phyloP scores from a whole-genome alignment of 148 eudicot species.

The Simmondsia chinensis region DNA sequence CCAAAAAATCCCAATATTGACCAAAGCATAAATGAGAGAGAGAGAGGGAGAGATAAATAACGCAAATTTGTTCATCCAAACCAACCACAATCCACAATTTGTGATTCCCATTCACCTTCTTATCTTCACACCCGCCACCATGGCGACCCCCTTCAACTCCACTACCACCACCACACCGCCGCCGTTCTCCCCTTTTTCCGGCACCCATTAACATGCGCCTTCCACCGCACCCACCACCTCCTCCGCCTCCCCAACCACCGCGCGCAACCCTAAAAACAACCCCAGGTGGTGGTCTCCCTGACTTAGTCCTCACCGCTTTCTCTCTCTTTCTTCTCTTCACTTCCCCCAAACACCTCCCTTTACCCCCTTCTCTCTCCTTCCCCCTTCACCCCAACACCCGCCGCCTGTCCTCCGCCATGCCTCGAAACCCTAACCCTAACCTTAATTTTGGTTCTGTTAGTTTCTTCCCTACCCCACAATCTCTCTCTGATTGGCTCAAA shows the following conservation, averaged over 20 bases:
- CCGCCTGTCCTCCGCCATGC: conserved; percentile 23
- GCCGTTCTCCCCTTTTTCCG: not conserved
- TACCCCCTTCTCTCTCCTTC: conserved; percentile 21
- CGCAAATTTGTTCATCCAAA: too few relatives aligned
- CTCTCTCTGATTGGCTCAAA: conserved; percentile 73
- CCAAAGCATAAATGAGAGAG: too few relatives aligned
- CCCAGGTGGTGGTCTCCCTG: conserved; percentile 33
- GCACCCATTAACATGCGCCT: conserved; percentile 24
- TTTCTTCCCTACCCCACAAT: conserved; percentile 41
- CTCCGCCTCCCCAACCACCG: conserved; percentile 18
- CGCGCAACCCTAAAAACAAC: conserved; percentile 5
- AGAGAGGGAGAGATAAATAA: too few relatives aligned
- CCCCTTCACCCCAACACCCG: conserved; percentile 7
- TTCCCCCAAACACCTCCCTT: conserved; percentile 6
- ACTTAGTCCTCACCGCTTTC: conserved; percentile 62
- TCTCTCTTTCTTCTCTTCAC: conserved; percentile 4
- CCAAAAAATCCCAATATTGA: too few relatives aligned
- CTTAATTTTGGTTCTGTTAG: conserved; percentile 1
- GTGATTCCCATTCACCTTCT: too few relatives aligned
- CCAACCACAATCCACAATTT: too few relatives aligned
- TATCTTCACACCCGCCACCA: too few relatives aligned
- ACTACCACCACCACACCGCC: not conserved
- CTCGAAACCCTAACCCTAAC: conserved; percentile 24
- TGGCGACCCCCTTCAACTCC: not conserved
- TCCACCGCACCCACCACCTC: conserved; percentile 18